These are phyloP conservation scores for Penicillium lagena DNA, from an alignment of 495 filamentous ascomycete genomes.

Conservation along the genomic window DNA sequence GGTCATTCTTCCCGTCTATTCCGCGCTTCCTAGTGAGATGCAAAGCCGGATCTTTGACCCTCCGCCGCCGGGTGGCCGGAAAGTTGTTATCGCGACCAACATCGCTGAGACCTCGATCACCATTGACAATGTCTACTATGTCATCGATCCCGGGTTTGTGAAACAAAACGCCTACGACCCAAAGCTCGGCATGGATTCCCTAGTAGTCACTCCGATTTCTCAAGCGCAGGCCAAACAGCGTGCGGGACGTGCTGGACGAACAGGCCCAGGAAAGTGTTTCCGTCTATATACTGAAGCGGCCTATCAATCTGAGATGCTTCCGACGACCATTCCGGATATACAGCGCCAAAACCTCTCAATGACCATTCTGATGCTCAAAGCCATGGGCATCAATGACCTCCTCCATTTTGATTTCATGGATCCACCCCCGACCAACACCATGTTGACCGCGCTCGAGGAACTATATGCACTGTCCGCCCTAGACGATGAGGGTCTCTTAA, in stretches of 20 bases:
- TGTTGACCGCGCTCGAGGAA: slow-evolving; percentile 93
- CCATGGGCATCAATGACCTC: slow-evolving; percentile 98
- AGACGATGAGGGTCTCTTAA: slow-evolving; percentile 94
- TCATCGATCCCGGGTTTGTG: slow-evolving; percentile 94
- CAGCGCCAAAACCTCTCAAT: slow-evolving; percentile 90
- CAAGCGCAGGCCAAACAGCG: slow-evolving; percentile 96
- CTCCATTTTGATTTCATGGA: slow-evolving; percentile 99
- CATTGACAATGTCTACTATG: slow-evolving; percentile 95
- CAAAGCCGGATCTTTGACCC: slow-evolving; percentile 93
- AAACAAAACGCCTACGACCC: slow-evolving; percentile 98
- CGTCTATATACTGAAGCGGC: slow-evolving; percentile 93
- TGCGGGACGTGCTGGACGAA: slow-evolving; percentile 87
- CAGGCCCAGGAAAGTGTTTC: slow-evolving; percentile 95
- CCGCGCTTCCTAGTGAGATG: slow-evolving; percentile 85
- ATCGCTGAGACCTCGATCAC: slow-evolving; percentile 98
- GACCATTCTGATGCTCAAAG: slow-evolving; percentile 97
- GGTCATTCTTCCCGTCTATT: slow-evolving; percentile 91
- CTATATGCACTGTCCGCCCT: slow-evolving; percentile 87
- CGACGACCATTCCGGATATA: slow-evolving; percentile 92
- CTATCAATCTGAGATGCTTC: slow-evolving; percentile 95
- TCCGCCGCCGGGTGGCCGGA: slow-evolving; percentile 78
- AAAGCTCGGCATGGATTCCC: slow-evolving; percentile 93
- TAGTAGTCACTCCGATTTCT: slow-evolving; percentile 91
- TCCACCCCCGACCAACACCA: slow-evolving; percentile 92
- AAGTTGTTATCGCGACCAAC: slow-evolving; percentile 97